Base-by-base conservation (phyloP, 2,329 filamentous ascomycete genomes). In the Bipolaris cookei region DNA sequence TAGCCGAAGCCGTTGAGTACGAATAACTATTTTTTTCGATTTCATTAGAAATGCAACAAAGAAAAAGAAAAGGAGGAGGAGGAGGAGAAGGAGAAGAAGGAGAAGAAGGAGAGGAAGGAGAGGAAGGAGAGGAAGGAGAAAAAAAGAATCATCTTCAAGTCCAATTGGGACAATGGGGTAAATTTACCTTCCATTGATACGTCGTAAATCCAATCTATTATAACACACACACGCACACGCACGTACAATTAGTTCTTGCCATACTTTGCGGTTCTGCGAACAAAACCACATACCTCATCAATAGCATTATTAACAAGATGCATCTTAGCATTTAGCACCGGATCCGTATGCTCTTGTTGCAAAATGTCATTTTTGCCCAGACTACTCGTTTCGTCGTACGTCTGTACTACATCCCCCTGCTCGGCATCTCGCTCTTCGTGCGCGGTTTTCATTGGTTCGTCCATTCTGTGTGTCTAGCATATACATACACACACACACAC, bases 311-410 rank as follows among this genome's bases (percentile, higher is more conserved):
- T 90, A 58, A 90, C 83, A 25, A 90, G 78, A 64, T 87, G 82
- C 86, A 90, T 90, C 72, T 90, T 90, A 38, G 82, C 82, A 64
- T 85, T 84, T 42, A 90, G 76, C 1, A 83, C 86, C 4, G 85
- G 84, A 67, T 90, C 87, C 25, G 84, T 75, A 65, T 84, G 80
- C 71, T 88, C 83, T 51, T 81, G 74, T 4, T 78, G 80, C 13
- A 89, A 78, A 21, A 89, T 74, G 64, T 89, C 86, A 39, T 72
- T 75, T 51, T 78, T 78, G 23, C 54, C 60, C 16, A 69, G 3
- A 25, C 56, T 65, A 20, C 51, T 58, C 45, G 46, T 51, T 16
- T 67, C 61, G 21, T 59, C 56, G 3, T 34, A 37, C 18, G 32
- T 23, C 4, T 25, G 39, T 14, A 14, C 14, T 10, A 11, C 28